Conservation (phyloP, 331 rosid species). For the Arachis monticola region DNA sequence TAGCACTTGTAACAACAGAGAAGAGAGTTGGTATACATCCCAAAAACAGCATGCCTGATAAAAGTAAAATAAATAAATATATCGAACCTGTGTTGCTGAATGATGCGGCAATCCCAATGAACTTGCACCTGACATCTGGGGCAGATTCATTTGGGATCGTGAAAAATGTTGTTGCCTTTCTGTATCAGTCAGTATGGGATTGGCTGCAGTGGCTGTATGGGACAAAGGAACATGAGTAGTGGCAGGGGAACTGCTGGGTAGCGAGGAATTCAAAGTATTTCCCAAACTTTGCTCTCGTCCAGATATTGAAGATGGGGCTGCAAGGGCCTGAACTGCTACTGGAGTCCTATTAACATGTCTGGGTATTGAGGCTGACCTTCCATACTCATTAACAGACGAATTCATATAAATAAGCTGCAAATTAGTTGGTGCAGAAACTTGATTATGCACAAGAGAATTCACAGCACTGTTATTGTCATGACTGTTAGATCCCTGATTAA, state of each 20-base stretch:
- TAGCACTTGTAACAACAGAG: background rate
- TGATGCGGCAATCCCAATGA: slow-evolving; percentile 49
- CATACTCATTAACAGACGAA: slow-evolving; percentile 52
- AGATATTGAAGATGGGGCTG: slow-evolving; percentile 56
- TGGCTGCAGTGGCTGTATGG: slow-evolving; percentile 44
- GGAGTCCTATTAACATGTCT: slow-evolving; percentile 57
- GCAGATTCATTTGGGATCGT: slow-evolving; percentile 49
- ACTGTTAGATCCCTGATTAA: slow-evolving; percentile 55
- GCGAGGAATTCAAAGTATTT: slow-evolving; percentile 46
- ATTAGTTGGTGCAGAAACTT: slow-evolving; percentile 44
- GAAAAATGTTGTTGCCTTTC: slow-evolving; percentile 68
- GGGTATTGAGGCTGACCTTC: slow-evolving; percentile 46
- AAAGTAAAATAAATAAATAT: slow-evolving; percentile 31
- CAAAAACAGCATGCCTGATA: slow-evolving; percentile 13
- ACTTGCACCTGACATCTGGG: slow-evolving; percentile 54
- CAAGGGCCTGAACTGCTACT: slow-evolving; percentile 82
- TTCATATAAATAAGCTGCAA: slow-evolving; percentile 44
- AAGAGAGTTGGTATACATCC: slow-evolving; percentile 1
- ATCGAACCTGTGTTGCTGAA: slow-evolving; percentile 62
- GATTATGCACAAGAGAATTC: slow-evolving; percentile 52
- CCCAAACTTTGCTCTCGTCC: slow-evolving; percentile 55
- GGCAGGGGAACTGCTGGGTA: slow-evolving; percentile 48
- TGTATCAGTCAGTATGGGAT: slow-evolving; percentile 50
- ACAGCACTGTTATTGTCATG: slow-evolving; percentile 39
- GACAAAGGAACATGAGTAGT: slow-evolving; percentile 55